phyloP scores from a whole-genome alignment of 176 grass and related monocot species.

The Elymus sibiricus region DNA sequence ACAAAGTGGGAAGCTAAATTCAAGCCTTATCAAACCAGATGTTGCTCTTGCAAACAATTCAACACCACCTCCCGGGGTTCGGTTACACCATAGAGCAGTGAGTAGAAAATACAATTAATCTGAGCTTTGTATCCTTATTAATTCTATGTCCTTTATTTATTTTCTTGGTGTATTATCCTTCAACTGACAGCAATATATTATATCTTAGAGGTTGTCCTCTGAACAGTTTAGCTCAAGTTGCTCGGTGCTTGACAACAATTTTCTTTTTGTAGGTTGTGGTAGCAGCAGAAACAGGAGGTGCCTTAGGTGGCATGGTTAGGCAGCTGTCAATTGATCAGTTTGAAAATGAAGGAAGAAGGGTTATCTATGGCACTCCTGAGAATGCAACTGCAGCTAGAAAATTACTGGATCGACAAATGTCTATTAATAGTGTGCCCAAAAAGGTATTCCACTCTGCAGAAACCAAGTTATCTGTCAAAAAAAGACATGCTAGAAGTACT shows the following conservation, averaged over 20 bases:
- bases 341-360: constrained; percentile 98
- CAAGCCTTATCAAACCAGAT: constrained; percentile 78
- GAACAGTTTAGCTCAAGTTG: constrained; percentile 1
- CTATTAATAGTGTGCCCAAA: constrained; percentile 95
- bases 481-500: constrained; percentile 4
- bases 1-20: constrained; percentile 52
- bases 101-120: constrained; percentile 41
- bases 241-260: not conserved
- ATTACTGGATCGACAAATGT: constrained; percentile 93
- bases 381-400: constrained; percentile 95
- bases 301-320: constrained; percentile 97
- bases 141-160: not conserved
- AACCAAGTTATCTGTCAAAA: constrained; percentile 8
- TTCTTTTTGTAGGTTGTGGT: constrained; percentile 71
- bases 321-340: constrained; percentile 99
- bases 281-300: constrained; percentile 96
- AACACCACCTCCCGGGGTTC: constrained; percentile 70
- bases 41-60: constrained; percentile 46
- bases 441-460: constrained; percentile 54
- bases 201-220: not conserved
- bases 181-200: not conserved
- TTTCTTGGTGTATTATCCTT: constrained; percentile 1
- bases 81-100: constrained; percentile 97
- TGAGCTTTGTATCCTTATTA: not conserved
- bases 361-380: constrained; percentile 94